Conservation (phyloP, 495 filamentous ascomycete genomes). For the Aspergillus wentii region DNA sequence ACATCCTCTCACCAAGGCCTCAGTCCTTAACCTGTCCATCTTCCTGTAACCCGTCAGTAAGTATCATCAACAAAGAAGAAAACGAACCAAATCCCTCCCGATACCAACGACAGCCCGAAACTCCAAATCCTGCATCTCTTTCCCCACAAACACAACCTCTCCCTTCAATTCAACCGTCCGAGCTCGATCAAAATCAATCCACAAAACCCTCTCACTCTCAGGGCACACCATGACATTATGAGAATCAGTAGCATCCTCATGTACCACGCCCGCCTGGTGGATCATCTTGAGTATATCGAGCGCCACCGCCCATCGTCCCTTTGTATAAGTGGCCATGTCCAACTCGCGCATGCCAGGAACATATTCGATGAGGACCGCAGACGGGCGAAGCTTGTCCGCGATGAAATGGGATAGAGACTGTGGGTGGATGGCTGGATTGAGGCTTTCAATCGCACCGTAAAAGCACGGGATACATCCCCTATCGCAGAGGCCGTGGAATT, state of each 20-base stretch:
- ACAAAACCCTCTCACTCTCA: not conserved
- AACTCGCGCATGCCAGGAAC: not conserved
- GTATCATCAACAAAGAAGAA: not conserved
- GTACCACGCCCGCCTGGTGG: not conserved
- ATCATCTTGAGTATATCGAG: not conserved
- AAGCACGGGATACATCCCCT: not conserved
- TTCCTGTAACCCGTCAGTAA: not conserved
- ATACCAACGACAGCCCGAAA: not conserved
- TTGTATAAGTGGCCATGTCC: not conserved
- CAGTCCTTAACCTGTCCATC: not conserved
- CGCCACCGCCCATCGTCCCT: not conserved
- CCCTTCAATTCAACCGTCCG: too few species aligned
- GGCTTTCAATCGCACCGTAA: not conserved
- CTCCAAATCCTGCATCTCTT: not conserved
- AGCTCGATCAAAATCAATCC: not conserved
- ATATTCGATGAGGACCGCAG: not conserved
- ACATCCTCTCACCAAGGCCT: not conserved
- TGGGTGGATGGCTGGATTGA: not conserved
- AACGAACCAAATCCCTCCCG: not conserved
- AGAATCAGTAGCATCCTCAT: not conserved
- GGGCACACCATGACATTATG: not conserved
- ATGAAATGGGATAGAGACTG: too few species aligned
- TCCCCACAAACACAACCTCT: not conserved
- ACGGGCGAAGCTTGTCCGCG: too few species aligned
- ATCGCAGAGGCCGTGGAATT: not conserved